These are phyloP conservation scores for Tephrocybe sp. DNA, from an alignment of 768 basidiomycete genomes.

Conservation along the genomic window DNA sequence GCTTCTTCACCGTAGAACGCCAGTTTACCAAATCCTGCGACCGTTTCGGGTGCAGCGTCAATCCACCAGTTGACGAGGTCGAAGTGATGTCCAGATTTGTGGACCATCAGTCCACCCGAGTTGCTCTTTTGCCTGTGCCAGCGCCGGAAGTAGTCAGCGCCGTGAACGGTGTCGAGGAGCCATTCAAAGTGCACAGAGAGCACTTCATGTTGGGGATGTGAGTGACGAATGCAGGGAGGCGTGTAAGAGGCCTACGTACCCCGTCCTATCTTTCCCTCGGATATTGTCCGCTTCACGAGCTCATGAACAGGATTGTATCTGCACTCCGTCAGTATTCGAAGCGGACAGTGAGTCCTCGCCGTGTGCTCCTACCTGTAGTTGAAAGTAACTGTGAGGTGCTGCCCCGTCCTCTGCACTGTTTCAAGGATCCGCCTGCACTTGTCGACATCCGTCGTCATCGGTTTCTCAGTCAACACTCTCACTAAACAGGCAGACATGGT, in stretches of 20 bases:
- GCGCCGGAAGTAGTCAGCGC: slow-evolving; percentile 50
- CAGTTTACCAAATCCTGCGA: slow-evolving; percentile 44
- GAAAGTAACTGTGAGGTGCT: slow-evolving; percentile 39
- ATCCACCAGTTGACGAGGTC: slow-evolving; percentile 58
- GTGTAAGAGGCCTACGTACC: slow-evolving; percentile 14
- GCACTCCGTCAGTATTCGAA: neutral
- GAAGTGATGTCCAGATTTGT: slow-evolving; percentile 46
- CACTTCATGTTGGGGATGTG: slow-evolving; percentile 21
- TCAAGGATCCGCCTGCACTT: slow-evolving; percentile 45
- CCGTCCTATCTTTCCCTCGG: slow-evolving; percentile 44
- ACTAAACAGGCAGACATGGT: slow-evolving; percentile 21
- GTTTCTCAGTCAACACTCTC: slow-evolving; percentile 50
- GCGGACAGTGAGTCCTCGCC: neutral
- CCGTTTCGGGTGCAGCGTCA: slow-evolving; percentile 39
- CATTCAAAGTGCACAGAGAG: slow-evolving; percentile 52
- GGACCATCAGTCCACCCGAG: slow-evolving; percentile 43
- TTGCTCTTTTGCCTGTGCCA: slow-evolving; percentile 46
- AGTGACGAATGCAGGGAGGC: neutral
- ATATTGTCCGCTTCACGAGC: slow-evolving; percentile 43
- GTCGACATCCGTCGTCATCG: slow-evolving; percentile 48
- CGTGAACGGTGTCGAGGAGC: slow-evolving; percentile 51
- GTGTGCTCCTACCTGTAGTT: slow-evolving; percentile 30
- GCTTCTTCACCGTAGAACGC: slow-evolving; percentile 46
- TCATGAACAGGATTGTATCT: slow-evolving; percentile 50
- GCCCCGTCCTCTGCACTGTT: slow-evolving; percentile 39